These are phyloP conservation scores for Oehlia diaphana DNA, from an alignment of 192 early-diverging fungal genomes.

Conservation along the genomic window DNA sequence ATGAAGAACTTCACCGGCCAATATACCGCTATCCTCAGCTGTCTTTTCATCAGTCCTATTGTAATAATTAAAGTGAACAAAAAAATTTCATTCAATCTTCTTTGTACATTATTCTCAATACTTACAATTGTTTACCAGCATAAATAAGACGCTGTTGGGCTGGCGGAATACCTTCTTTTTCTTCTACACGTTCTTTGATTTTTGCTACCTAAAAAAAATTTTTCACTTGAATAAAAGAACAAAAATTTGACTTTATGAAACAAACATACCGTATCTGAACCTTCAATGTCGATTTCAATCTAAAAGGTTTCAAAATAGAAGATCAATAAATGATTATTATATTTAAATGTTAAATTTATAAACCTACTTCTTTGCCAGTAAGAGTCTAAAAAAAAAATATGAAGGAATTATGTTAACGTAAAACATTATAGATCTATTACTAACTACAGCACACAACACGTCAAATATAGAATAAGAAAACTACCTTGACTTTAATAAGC, in stretches of 20 bases:
- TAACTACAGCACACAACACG: not conserved
- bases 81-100: not conserved
- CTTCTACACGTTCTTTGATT: slow-evolving; percentile 92
- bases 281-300: slow-evolving; percentile 92
- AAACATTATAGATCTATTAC: not conserved
- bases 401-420: not conserved
- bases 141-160: slow-evolving; percentile 95
- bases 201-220: slow-evolving; percentile 57
- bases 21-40: slow-evolving; percentile 66
- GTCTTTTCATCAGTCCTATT: slow-evolving; percentile 78
- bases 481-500: slow-evolving; percentile 81
- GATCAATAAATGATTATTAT: not conserved
- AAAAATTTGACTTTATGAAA: no score
- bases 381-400: slow-evolving; percentile 62
- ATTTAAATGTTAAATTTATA: not conserved
- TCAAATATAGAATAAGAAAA: not conserved
- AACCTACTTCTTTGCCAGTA: slow-evolving; percentile 81
- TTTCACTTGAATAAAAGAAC: no score
- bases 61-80: not conserved
- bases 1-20: slow-evolving; percentile 84
- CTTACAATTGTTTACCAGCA: slow-evolving; percentile 91
- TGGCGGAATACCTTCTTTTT: slow-evolving; percentile 97
- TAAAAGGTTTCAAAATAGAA: slow-evolving; percentile 35
- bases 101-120: not conserved
- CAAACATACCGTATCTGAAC: slow-evolving; percentile 58